Evolutionary conservation across 1,284 basidiomycete species (phyloP).

Genomic region (Malassezia furfur): DNA sequence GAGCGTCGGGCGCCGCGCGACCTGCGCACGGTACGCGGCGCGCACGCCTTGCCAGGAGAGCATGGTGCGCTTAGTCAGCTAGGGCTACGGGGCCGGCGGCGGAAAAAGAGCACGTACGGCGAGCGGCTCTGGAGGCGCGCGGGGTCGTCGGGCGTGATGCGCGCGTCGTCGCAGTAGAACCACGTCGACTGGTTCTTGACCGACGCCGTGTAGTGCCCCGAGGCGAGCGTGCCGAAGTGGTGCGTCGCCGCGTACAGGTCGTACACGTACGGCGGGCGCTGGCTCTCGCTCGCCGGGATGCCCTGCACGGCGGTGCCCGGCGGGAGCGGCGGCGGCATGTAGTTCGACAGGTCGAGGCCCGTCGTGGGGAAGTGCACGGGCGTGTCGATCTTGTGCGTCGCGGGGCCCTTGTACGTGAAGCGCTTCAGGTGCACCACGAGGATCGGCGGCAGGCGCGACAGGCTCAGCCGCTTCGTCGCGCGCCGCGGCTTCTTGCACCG

Average conservation of each 20-base stretch:
- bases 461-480: conserved; percentile 74
- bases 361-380: conserved; percentile 60
- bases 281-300: conserved; percentile 24
- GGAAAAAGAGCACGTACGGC: conserved; percentile 43
- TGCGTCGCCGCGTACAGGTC: conserved; percentile 50
- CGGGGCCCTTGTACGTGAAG: conserved; percentile 81
- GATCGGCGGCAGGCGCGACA: conserved; percentile 79
- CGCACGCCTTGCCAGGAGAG: neutral
- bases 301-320: conserved; percentile 21
- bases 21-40: neutral
- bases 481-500: conserved; percentile 74
- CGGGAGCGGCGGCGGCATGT: conserved; percentile 61
- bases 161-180: conserved; percentile 45
- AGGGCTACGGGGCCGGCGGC: conserved; percentile 18
- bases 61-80: conserved; percentile 6
- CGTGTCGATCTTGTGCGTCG: conserved; percentile 68
- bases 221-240: conserved; percentile 46
- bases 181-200: conserved; percentile 33
- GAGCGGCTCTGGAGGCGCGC: conserved; percentile 32
- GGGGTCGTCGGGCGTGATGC: conserved; percentile 27
- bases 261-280: conserved; percentile 48
- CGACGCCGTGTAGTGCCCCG: conserved; percentile 47
- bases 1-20: conserved; percentile 48
- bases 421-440: conserved; percentile 92
- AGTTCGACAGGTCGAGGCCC: conserved; percentile 74